Conservation (phyloP, 805 yeast species). For the Ogataea saltuana region DNA sequence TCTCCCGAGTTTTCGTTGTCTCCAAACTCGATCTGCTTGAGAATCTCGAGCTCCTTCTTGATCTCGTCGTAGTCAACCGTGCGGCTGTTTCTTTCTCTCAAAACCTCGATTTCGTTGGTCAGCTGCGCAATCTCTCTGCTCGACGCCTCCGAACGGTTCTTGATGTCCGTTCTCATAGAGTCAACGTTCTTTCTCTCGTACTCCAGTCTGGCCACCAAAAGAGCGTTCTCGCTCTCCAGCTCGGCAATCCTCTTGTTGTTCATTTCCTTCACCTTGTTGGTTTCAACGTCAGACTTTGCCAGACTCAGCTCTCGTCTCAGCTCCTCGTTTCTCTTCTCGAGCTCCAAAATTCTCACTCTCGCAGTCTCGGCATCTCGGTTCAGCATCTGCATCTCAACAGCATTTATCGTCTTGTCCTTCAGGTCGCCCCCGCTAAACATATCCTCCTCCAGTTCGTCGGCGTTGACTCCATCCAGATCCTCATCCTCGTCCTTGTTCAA, state of each 20-base stretch:
- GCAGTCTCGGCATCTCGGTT: constrained; percentile 73
- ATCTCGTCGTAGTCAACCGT: constrained; percentile 77
- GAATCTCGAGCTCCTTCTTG: constrained; percentile 69
- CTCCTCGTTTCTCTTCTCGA: constrained; percentile 78
- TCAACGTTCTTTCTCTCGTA: constrained; percentile 41
- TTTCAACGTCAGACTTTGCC: constrained; percentile 47
- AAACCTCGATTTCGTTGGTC: constrained; percentile 48
- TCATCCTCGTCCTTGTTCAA: constrained; percentile 36
- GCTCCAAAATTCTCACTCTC: constrained; percentile 63
- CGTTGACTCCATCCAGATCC: constrained; percentile 9
- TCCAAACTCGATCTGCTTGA: constrained; percentile 78
- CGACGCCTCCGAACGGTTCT: constrained; percentile 37
- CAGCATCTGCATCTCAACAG: constrained; percentile 63
- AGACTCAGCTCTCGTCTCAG: constrained; percentile 64
- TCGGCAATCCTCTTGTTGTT: constrained; percentile 50
- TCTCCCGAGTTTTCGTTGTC: constrained; percentile 34
- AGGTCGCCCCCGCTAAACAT: constrained; percentile 9
- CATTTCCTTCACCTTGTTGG: constrained; percentile 43
- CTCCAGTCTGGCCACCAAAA: constrained; percentile 58
- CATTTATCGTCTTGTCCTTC: constrained; percentile 35
- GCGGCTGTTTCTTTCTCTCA: constrained; percentile 50
- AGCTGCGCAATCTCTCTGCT: constrained; percentile 49
- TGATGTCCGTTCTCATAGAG: constrained; percentile 27
- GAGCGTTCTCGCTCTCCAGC: constrained; percentile 68
- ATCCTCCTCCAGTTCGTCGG: constrained; percentile 7